A percentile compares a stretch with the other conserved stretches of the same genome.
Conservation (phyloP, 1,139 yeast genomes). For the Suhomyces coccinellae region DNA sequence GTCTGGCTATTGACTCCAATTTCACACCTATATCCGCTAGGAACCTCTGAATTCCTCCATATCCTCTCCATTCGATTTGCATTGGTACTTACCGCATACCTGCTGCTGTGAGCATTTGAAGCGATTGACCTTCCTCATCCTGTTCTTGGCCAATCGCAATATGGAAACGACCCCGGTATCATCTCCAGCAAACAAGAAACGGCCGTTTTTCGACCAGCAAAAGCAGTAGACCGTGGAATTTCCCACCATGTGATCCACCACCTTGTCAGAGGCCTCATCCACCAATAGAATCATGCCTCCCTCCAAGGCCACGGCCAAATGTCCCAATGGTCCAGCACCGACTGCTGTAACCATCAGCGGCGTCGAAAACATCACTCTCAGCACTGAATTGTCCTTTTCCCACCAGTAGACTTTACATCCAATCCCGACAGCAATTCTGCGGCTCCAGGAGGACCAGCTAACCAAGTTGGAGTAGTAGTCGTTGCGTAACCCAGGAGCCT, state of each 20-base stretch:
- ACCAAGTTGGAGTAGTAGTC: slow-evolving; percentile 81
- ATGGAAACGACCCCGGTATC: slow-evolving; percentile 58
- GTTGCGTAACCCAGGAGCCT: slow-evolving; percentile 74
- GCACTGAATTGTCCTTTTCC: slow-evolving; percentile 55
- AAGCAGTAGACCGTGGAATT: slow-evolving; percentile 56
- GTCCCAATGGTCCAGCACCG: slow-evolving; percentile 50
- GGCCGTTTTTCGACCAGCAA: slow-evolving; percentile 56
- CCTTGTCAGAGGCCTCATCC: slow-evolving; percentile 18
- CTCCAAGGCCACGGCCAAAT: slow-evolving; percentile 54
- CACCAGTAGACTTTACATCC: slow-evolving; percentile 64
- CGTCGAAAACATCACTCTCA: slow-evolving; percentile 21
- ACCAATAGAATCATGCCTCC: slow-evolving; percentile 30
- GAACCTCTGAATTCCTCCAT: too few species aligned
- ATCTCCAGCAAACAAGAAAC: slow-evolving; percentile 61
- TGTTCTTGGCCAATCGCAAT: not conserved
- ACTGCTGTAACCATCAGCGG: slow-evolving; percentile 56
- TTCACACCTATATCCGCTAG: too few species aligned
- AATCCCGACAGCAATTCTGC: slow-evolving; percentile 68
- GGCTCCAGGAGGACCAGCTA: slow-evolving; percentile 64
- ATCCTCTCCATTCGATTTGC: too few species aligned
- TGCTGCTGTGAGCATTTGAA: slow-evolving; percentile 56
- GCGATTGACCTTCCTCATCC: not conserved
- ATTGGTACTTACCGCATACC: slow-evolving; percentile 55
- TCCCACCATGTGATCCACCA: slow-evolving; percentile 32
- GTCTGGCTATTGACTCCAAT: too few species aligned